Percentiles rank a stretch among this genome's conserved stretches.
Conservation (phyloP, 1,284 basidiomycete species). For the Malassezia dermatis region DNA sequence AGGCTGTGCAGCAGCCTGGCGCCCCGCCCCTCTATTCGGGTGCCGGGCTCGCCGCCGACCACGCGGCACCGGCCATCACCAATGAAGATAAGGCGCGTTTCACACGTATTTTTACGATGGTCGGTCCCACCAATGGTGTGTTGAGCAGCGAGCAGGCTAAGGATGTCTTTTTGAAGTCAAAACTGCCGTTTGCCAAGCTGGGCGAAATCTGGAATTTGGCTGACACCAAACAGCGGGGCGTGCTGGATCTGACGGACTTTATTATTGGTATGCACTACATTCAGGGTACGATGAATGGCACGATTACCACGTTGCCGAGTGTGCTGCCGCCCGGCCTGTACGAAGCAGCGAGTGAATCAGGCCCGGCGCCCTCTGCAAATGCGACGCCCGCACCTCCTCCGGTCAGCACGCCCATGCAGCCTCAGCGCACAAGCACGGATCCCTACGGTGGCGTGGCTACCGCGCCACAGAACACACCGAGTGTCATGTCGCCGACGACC, state of each 20-base stretch:
- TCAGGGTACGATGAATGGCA: slow-evolving; percentile 70
- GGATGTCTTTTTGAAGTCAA: slow-evolving; percentile 85
- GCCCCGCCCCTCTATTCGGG: slow-evolving; percentile 65
- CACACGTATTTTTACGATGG: slow-evolving; percentile 45
- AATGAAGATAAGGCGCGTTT: slow-evolving; percentile 44
- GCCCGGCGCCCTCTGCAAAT: background rate
- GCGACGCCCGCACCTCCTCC: background rate
- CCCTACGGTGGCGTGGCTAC: background rate
- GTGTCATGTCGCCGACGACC: slow-evolving; percentile 51
- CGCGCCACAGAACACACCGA: background rate
- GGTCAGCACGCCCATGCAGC: background rate
- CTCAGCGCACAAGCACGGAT: slow-evolving; percentile 15
- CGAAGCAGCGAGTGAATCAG: slow-evolving; percentile 56
- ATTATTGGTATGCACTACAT: slow-evolving; percentile 88
- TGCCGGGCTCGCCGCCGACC: slow-evolving; percentile 17
- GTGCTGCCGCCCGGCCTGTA: slow-evolving; percentile 79
- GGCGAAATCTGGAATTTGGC: slow-evolving; percentile 92
- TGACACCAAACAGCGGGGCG: slow-evolving; percentile 83
- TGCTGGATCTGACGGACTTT: slow-evolving; percentile 82
- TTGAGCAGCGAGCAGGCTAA: slow-evolving; percentile 71
- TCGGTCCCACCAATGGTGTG: slow-evolving; percentile 35
- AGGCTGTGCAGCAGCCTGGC: slow-evolving; percentile 52
- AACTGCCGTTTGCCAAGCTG: slow-evolving; percentile 76
- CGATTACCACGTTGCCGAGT: slow-evolving; percentile 64
- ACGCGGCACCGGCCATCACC: slow-evolving; percentile 20